Percentiles rank a stretch among this genome's conserved stretches.
These are phyloP conservation scores for Malassezia slooffiae DNA, from an alignment of 1,284 basidiomycete species.

Conservation along the genomic window DNA sequence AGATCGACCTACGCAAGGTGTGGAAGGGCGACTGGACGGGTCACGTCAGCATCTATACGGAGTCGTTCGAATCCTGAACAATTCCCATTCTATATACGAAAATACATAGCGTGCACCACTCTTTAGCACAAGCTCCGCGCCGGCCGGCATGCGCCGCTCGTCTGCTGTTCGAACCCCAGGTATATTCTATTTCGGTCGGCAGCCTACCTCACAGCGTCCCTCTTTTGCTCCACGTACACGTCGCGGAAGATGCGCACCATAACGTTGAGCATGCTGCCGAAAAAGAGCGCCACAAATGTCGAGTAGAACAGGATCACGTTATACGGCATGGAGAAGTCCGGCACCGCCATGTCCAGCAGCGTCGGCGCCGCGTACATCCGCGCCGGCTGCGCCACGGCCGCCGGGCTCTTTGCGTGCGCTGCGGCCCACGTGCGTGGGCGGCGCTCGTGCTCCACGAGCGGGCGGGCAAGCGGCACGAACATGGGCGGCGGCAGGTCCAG, in stretches of 20 bases:
- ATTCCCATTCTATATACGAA: no score
- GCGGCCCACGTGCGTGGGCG: conserved; percentile 4
- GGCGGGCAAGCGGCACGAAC: conserved; percentile 47
- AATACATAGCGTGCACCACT: no score
- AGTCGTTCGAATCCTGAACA: conserved; percentile 33
- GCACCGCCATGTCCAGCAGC: conserved; percentile 80
- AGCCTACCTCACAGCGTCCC: no score
- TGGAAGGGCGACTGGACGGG: conserved; percentile 57
- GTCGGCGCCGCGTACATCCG: conserved; percentile 66
- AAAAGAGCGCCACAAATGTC: conserved; percentile 61
- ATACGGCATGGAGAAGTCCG: conserved; percentile 98
- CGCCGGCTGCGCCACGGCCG: conserved; percentile 4
- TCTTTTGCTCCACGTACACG: conserved; percentile 15
- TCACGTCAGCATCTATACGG: conserved; percentile 32
- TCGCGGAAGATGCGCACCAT: conserved; percentile 64
- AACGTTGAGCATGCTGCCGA: conserved; percentile 80
- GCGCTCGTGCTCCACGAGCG: no score
- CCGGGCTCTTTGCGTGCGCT: neutral
- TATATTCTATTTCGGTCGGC: neutral
- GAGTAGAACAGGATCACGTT: conserved; percentile 64
- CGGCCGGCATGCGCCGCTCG: no score
- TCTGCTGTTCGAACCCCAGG: neutral
- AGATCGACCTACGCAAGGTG: conserved; percentile 56
- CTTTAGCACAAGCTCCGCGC: no score
- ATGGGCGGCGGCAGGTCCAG: conserved; percentile 68